Conservation (phyloP, 1,139 yeast genomes). For the Saccharomyces pastorianus region DNA sequence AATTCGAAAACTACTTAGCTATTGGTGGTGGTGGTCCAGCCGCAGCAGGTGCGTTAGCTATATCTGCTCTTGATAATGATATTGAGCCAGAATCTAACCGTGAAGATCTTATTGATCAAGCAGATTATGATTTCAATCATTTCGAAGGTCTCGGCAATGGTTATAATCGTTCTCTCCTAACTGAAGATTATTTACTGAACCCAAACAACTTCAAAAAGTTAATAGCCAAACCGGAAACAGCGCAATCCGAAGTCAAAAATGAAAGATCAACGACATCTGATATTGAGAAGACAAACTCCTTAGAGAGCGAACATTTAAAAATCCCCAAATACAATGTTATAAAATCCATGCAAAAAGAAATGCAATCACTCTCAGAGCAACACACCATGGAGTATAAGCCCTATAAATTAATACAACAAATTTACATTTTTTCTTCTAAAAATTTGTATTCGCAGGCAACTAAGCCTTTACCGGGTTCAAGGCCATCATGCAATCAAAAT, state of each 20-base stretch:
- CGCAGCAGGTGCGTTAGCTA: background rate
- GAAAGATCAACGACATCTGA: slow-evolving; percentile 5
- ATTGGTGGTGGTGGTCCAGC: slow-evolving; percentile 18
- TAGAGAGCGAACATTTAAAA: slow-evolving; percentile 17
- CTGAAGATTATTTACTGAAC: slow-evolving; percentile 28
- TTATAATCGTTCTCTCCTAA: slow-evolving; percentile 24
- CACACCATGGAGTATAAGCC: slow-evolving; percentile 18
- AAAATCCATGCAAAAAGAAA: slow-evolving; percentile 19
- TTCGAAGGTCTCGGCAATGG: slow-evolving; percentile 32
- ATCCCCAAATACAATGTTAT: slow-evolving; percentile 25
- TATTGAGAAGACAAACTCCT: slow-evolving; percentile 2
- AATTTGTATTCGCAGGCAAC: slow-evolving; percentile 25
- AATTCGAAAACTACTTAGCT: slow-evolving; percentile 24
- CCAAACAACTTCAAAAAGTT: slow-evolving; percentile 12
- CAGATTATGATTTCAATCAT: slow-evolving; percentile 12
- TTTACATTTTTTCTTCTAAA: slow-evolving; percentile 24
- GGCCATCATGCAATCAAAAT: slow-evolving; percentile 25
- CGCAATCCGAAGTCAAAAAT: slow-evolving; percentile 1
- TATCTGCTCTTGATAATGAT: background rate
- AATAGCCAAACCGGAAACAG: background rate
- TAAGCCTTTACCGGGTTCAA: slow-evolving; percentile 25
- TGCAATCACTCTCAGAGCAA: slow-evolving; percentile 12
- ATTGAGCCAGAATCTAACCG: background rate
- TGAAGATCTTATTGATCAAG: background rate
- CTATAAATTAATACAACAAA: slow-evolving; percentile 18